Conservation (phyloP, 768 basidiomycete species). For the Mycena floridula region DNA sequence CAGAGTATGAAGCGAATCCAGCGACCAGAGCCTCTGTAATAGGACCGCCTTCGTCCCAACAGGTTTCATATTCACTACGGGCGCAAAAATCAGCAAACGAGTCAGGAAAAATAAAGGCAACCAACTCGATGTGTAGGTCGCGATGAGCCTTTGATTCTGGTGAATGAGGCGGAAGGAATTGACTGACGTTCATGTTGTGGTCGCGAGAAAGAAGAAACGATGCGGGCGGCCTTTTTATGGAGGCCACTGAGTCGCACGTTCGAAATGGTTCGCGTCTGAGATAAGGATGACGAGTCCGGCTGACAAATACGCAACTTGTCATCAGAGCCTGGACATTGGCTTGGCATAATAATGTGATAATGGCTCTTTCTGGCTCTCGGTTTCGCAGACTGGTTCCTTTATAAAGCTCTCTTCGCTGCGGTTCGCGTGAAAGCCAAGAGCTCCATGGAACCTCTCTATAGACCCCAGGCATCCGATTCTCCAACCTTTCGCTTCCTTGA, state of each 20-base stretch:
- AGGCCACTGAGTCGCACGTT: too few species aligned
- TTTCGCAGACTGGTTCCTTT: too few species aligned
- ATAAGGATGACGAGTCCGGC: too few species aligned
- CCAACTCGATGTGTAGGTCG: too few species aligned
- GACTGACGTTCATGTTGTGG: conserved; percentile 46
- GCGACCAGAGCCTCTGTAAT: conserved; percentile 73
- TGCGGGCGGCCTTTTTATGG: conserved; percentile 6
- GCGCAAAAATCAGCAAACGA: conserved; percentile 4
- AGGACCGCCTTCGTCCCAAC: conserved; percentile 63
- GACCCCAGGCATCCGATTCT: background rate
- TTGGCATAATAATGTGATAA: too few species aligned
- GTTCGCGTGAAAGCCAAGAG: background rate
- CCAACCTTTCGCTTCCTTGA: conserved; percentile 41
- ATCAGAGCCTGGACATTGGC: too few species aligned
- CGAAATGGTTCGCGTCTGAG: too few species aligned
- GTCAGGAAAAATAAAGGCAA: background rate
- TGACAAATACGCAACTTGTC: too few species aligned
- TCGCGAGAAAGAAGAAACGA: conserved; percentile 10
- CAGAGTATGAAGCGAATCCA: conserved; percentile 74
- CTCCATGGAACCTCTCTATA: background rate
- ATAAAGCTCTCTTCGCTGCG: background rate
- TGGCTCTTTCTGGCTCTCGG: too few species aligned
- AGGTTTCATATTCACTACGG: conserved; percentile 56
- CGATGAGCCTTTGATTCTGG: conserved; percentile 69
- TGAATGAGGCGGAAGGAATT: conserved; percentile 66